Evolutionary conservation across 2,329 filamentous ascomycete genomes (phyloP), one percentile per base, ranked within the genome.

Genomic region (Trichophaea hybrida): DNA sequence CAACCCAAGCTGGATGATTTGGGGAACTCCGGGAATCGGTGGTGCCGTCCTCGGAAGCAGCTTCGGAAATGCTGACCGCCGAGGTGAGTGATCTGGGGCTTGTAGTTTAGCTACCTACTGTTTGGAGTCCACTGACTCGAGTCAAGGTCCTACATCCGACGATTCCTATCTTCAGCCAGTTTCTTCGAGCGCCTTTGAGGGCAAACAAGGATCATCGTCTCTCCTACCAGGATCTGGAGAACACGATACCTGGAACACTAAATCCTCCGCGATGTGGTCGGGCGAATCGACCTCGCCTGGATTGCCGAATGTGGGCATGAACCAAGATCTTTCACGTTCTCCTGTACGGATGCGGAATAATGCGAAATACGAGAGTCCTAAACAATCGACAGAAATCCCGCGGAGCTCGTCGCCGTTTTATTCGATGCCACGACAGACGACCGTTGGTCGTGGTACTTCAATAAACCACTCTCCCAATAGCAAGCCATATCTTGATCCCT

Each of bases 161-260:
- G 50, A 53, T 35, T 15, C n/a, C 31, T 49, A 49, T 24, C 32
- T 37, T 33, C 50, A 33, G 37, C 38, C 38, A 15, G 10, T 15
- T 43, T 13, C 46, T 55, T 17, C 49, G 13, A 55, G 63, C 38
- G 58, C 61, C 10, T 58, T 67, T 49, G 64, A 68, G 40, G 62
- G 59, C n/a, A 67, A 67, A 62, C 65, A 67, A 62, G 65, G 66
- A 32, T 67, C 65, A 15, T 65, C 65, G 35, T 63, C 65, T 40
- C 61, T 68, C 52, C 61, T 65, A 35, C 56, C 58, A 57, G 62
- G 63, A 33, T 63, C 65, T 46, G 67, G 67, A 44, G 64, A 66
- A 58, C 65, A 68, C 40, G 67, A 67, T 51, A 61, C 63, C 24
- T 68, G 67, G 65, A 67, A 61, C 35, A 49, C 53, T 49, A 59